These are phyloP conservation scores for Pisolithus albus DNA, from an alignment of 768 basidiomycete genomes.

Conservation along the genomic window DNA sequence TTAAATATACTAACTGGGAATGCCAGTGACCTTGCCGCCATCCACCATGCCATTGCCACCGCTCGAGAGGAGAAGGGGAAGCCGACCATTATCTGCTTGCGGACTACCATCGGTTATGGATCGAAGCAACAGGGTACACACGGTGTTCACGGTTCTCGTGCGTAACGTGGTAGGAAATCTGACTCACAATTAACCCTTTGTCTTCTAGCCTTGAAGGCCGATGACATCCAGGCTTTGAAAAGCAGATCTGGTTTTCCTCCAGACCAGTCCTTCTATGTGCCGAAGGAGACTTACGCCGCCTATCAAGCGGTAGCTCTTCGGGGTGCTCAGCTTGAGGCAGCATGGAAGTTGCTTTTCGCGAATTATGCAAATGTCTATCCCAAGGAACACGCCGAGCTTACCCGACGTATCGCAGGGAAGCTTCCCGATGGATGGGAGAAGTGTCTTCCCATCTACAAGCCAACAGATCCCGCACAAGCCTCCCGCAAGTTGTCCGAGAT, in stretches of 20 bases:
- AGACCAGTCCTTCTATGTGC: slow-evolving; percentile 72
- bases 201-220: slow-evolving; percentile 74
- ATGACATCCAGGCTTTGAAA: slow-evolving; percentile 82
- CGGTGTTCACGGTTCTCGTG: slow-evolving; percentile 90
- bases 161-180: slow-evolving; percentile 29
- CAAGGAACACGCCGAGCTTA: slow-evolving; percentile 77
- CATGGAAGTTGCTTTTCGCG: slow-evolving; percentile 67
- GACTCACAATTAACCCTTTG: slow-evolving; percentile 4
- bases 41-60: slow-evolving; percentile 71
- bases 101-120: slow-evolving; percentile 90
- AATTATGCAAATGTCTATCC: slow-evolving; percentile 76
- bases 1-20: slow-evolving; percentile 6
- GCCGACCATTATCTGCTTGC: slow-evolving; percentile 81
- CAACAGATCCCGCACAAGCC: slow-evolving; percentile 76
- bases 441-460: slow-evolving; percentile 77
- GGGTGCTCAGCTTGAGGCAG: slow-evolving; percentile 64
- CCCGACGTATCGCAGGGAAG: slow-evolving; percentile 74
- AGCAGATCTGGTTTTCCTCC: slow-evolving; percentile 76
- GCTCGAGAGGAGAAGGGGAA: slow-evolving; percentile 72
- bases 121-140: slow-evolving; percentile 92
- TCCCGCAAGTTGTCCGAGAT: slow-evolving; percentile 92
- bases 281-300: slow-evolving; percentile 59
- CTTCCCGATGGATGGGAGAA: slow-evolving; percentile 87
- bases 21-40: slow-evolving; percentile 64
- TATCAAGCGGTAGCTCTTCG: slow-evolving; percentile 64